These are phyloP conservation scores for Cerrena zonata DNA, from an alignment of 1,284 basidiomycete species.

Conservation along the genomic window DNA sequence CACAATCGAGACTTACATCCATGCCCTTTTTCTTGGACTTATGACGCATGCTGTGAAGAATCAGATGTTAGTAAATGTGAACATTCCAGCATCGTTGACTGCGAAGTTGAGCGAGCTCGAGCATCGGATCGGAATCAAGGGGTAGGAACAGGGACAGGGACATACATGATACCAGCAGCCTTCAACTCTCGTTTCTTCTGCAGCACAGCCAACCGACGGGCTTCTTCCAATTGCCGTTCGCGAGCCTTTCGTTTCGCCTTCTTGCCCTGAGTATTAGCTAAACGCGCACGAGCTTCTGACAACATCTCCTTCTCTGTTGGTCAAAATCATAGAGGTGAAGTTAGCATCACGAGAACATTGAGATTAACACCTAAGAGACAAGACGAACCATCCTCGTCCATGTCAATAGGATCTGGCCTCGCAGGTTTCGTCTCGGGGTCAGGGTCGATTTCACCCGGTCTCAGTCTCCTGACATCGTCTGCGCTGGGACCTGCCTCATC, in stretches of 20 bases:
- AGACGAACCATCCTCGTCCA: slow-evolving; percentile 91
- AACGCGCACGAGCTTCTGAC: slow-evolving; percentile 93
- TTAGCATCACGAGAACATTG: neutral
- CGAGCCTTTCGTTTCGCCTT: slow-evolving; percentile 98
- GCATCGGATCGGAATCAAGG: too few species aligned
- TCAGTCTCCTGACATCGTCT: slow-evolving; percentile 83
- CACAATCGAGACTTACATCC: slow-evolving; percentile 61
- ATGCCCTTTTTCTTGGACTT: slow-evolving; percentile 95
- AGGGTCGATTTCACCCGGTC: slow-evolving; percentile 97
- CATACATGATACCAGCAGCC: slow-evolving; percentile 92
- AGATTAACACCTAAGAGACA: neutral
- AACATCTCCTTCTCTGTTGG: slow-evolving; percentile 95
- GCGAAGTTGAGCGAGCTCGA: too few species aligned
- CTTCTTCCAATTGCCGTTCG: slow-evolving; percentile 94
- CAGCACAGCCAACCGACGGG: slow-evolving; percentile 85
- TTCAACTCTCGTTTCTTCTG: slow-evolving; percentile 98
- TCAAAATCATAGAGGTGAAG: too few species aligned
- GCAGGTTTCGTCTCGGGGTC: slow-evolving; percentile 99
- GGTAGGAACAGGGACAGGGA: slow-evolving; percentile 28
- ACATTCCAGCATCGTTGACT: too few species aligned
- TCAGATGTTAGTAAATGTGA: slow-evolving; percentile 16
- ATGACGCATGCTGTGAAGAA: slow-evolving; percentile 64
- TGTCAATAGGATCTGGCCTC: slow-evolving; percentile 97
- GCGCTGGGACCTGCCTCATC: slow-evolving; percentile 81
- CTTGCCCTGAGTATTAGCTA: slow-evolving; percentile 99